Evolutionary conservation across 768 basidiomycete genomes (phyloP), one percentile per base, ranked within the genome.

Genomic region (Leccinum longicurvipes): DNA sequence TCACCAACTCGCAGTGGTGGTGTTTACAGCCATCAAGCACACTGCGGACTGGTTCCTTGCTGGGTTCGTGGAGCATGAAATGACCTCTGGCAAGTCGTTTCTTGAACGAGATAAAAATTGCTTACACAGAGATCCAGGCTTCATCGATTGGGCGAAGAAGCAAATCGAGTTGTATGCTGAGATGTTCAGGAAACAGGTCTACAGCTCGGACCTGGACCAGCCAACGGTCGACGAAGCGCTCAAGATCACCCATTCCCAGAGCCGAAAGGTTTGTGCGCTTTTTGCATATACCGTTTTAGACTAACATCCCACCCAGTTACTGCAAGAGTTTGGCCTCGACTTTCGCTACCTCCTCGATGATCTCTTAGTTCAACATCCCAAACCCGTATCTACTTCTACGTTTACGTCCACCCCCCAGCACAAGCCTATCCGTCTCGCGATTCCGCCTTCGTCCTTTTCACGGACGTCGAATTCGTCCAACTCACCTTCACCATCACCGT

Each of bases 11-110:
- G 84, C 93, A 3, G 79, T 94, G 41, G 91, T 98, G 0, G 84
- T 87, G 55, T 98, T 98, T 64, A 97, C 94, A 1, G 86, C 91
- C 1, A 89, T 99, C 69, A 95, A 97, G 69, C 93, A 98, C 67
- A 97, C 95, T 1, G 92, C 92, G 14, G 96, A 99, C 73, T 99
- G 97, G 97, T 99, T 92, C 72, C 77, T 98, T 62, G 87, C 89
- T 1, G 94, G 93, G 54, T 99, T 97, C 73, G 91, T 88, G 71
- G 97, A 98, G 72, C 94, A 97, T 67, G 87, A 93, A 61, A 91
- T 91, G 59, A 89, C 96, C 0, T 95, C 93, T 27, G 45, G 45
- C 17, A 24, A 46, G 45, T 46, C 45, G 5, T 25, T n/a, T 6
- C 12, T 27, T 7, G 45, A 46, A 25, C 24, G 4, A 25, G 24